A percentile compares a stretch with the other conserved stretches of the same genome.
These are phyloP conservation scores for Zygosaccharomyces bailii DNA, from an alignment of 805 yeast species.

Conservation along the genomic window DNA sequence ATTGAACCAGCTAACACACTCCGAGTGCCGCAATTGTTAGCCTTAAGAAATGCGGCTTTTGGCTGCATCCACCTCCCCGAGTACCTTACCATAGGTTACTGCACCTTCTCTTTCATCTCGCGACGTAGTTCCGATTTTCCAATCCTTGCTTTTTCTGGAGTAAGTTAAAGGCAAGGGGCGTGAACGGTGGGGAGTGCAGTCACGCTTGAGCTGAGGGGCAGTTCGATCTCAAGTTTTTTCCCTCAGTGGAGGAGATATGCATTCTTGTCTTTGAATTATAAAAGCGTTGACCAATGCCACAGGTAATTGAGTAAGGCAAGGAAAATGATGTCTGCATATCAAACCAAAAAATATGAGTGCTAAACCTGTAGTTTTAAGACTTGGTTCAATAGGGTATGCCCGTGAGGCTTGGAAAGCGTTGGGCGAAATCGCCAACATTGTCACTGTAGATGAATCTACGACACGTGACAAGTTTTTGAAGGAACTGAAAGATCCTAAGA, in stretches of 20 bases:
- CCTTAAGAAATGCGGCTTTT: neutral
- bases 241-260: neutral
- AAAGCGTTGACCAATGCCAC: neutral
- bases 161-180: neutral
- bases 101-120: neutral
- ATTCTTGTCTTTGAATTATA: too few species aligned
- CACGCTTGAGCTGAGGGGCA: neutral
- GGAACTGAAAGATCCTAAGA: constrained; percentile 32
- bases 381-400: constrained; percentile 61
- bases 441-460: constrained; percentile 41
- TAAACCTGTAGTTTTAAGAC: constrained; percentile 59
- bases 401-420: constrained; percentile 64
- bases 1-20: neutral
- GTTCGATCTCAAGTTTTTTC: neutral
- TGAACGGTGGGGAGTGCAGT: neutral
- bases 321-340: neutral
- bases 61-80: too few species aligned
- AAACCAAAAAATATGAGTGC: constrained; percentile 11
- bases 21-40: neutral
- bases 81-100: neutral
- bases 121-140: neutral
- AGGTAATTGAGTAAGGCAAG: too few species aligned
- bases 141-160: neutral
- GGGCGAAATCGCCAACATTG: constrained; percentile 44
- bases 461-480: constrained; percentile 38